Evolutionary conservation across 2,329 filamentous ascomycete species (phyloP).

Genomic region (Ilyonectria sp.): DNA sequence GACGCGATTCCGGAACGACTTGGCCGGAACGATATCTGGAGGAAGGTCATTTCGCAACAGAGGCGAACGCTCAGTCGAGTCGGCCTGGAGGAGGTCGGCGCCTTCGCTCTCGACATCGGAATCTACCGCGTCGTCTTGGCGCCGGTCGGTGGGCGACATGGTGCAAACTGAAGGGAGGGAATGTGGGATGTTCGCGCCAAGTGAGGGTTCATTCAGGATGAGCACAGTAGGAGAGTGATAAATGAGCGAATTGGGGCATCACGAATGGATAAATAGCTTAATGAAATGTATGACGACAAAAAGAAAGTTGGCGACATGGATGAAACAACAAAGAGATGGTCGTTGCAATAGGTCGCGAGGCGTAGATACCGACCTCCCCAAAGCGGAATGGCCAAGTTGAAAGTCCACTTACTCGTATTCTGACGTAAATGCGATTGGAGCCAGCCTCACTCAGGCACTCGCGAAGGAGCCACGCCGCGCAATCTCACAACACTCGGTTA

Average conservation of each 20-base stretch:
- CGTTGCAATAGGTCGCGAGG: background rate
- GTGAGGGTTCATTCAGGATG: background rate
- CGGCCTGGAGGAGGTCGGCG: slow-evolving; percentile 10
- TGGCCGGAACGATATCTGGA: slow-evolving; percentile 40
- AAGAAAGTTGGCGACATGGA: slow-evolving; percentile 2
- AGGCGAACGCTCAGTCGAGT: slow-evolving; percentile 34
- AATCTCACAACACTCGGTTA: slow-evolving; percentile 8
- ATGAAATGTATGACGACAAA: background rate
- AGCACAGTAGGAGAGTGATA: background rate
- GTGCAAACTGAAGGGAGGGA: background rate
- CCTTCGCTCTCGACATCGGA: slow-evolving; percentile 32
- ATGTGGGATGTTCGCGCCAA: background rate
- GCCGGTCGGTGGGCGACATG: slow-evolving; percentile 17
- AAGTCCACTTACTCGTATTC: background rate
- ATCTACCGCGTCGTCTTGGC: slow-evolving; percentile 8
- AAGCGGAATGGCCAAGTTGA: slow-evolving; percentile 7
- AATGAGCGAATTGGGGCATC: background rate
- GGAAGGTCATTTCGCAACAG: slow-evolving; percentile 42
- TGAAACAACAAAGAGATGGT: slow-evolving; percentile 13
- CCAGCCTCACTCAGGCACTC: background rate
- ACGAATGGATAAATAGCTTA: background rate
- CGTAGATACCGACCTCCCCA: slow-evolving; percentile 23
- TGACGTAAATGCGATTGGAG: slow-evolving; percentile 8
- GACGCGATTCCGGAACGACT: slow-evolving; percentile 49
- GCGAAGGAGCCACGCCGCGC: slow-evolving; percentile 8